phyloP scores from a whole-genome alignment of 2,329 filamentous ascomycete species.

The Sporothrix protearum region DNA sequence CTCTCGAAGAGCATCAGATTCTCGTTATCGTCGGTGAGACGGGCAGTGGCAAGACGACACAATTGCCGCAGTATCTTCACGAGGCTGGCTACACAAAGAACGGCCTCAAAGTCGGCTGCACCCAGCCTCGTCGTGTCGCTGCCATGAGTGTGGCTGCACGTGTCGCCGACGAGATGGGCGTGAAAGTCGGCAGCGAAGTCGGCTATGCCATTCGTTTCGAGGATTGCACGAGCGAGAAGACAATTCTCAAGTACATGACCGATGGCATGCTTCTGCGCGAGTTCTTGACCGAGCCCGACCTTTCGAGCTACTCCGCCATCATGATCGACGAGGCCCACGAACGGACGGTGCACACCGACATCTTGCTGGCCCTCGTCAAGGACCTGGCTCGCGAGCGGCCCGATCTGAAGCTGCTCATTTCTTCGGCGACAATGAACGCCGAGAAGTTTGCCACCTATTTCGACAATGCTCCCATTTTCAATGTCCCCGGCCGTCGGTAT shows the following conservation, averaged over 20 bases:
- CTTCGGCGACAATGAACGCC: slow-evolving; percentile 90
- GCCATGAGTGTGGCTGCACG: slow-evolving; percentile 97
- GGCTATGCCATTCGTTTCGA: slow-evolving; percentile 96
- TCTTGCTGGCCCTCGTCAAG: slow-evolving; percentile 81
- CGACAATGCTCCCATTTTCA: slow-evolving; percentile 88
- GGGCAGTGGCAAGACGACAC: slow-evolving; percentile 92
- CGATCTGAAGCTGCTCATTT: slow-evolving; percentile 86
- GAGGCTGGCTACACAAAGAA: slow-evolving; percentile 85
- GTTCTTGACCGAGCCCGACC: slow-evolving; percentile 81
- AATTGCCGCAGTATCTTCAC: slow-evolving; percentile 88
- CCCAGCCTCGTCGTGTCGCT: slow-evolving; percentile 89
- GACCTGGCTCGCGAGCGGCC: slow-evolving; percentile 79
- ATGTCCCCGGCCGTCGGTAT: slow-evolving; percentile 84
- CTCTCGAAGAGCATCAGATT: slow-evolving; percentile 79
- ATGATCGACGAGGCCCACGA: slow-evolving; percentile 99
- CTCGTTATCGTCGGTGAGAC: slow-evolving; percentile 93
- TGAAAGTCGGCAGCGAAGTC: slow-evolving; percentile 85
- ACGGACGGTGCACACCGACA: slow-evolving; percentile 84
- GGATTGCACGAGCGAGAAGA: slow-evolving; percentile 86
- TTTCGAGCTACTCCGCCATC: slow-evolving; percentile 76
- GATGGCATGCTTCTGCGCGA: slow-evolving; percentile 92
- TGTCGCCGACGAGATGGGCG: slow-evolving; percentile 90
- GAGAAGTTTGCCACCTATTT: slow-evolving; percentile 91
- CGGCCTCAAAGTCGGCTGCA: slow-evolving; percentile 84
- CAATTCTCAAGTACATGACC: slow-evolving; percentile 91